Percentiles rank a stretch among this genome's conserved stretches.
Conservation (phyloP, 257 asterid genomes). For the Nemophila menziesii region DNA sequence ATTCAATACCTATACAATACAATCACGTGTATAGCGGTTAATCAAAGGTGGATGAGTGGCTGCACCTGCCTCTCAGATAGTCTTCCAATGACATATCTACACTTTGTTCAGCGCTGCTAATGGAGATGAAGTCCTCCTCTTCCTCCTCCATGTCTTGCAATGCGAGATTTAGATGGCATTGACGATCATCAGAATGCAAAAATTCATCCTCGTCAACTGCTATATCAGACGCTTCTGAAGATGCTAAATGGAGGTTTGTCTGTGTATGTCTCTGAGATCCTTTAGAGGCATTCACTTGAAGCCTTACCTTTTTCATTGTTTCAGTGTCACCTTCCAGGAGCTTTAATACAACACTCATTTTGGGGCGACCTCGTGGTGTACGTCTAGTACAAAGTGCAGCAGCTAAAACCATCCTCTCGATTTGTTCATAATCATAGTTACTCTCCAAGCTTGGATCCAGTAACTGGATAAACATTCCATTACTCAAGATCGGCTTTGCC, state of each 20-base stretch:
- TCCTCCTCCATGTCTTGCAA: constrained; percentile 61
- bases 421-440: constrained; percentile 42
- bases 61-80: constrained; percentile 71
- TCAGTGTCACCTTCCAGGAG: constrained; percentile 73
- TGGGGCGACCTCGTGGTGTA: constrained; percentile 83
- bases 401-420: constrained; percentile 75
- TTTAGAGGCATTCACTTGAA: constrained; percentile 47
- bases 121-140: constrained; percentile 45
- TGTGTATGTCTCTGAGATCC: no score
- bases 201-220: constrained; percentile 46
- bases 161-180: constrained; percentile 74
- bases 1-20: no score
- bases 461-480: constrained; percentile 40
- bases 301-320: constrained; percentile 53
- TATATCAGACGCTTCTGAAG: constrained; percentile 41
- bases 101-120: constrained; percentile 66
- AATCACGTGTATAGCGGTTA: no score
- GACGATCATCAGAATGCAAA: constrained; percentile 53
- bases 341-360: constrained; percentile 60
- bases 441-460: constrained; percentile 57
- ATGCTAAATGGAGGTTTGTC: constrained; percentile 14
- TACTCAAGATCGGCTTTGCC: constrained; percentile 71
- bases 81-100: constrained; percentile 70
- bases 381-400: constrained; percentile 82
- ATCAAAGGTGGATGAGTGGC: constrained; percentile 88